Evolutionary conservation across 306 rosid genomes (phyloP).

Genomic region (Prinsepia uniflora): DNA sequence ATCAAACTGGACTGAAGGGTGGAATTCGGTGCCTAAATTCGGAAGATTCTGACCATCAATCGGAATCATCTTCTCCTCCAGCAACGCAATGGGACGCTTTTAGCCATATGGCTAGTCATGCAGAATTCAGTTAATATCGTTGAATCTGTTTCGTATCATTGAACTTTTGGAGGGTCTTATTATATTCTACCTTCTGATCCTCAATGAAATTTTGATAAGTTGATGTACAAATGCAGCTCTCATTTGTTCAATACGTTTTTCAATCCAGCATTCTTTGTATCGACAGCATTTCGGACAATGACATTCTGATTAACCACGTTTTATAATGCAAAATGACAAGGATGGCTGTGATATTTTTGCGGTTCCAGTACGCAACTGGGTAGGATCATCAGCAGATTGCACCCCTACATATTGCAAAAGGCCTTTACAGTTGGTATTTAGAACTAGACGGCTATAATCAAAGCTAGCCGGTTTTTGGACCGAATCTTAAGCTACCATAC

Average conservation of each 20-base stretch:
- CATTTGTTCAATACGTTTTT: background rate
- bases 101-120: background rate
- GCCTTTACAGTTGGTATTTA: too few species aligned
- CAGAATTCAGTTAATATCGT: background rate
- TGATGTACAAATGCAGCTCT: background rate
- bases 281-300: background rate
- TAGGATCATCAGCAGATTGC: too few species aligned
- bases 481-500: too few species aligned
- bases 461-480: too few species aligned
- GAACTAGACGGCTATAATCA: too few species aligned
- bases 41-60: background rate
- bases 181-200: background rate
- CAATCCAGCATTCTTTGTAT: background rate
- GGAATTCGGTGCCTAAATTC: background rate
- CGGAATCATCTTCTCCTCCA: background rate
- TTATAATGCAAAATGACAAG: too few species aligned
- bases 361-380: too few species aligned
- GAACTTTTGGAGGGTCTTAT: background rate
- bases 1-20: constrained; percentile 26
- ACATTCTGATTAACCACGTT: background rate
- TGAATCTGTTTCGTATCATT: background rate
- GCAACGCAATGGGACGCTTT: background rate
- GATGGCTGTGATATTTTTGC: too few species aligned
- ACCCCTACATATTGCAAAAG: too few species aligned
- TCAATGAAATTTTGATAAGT: background rate